These are phyloP conservation scores for Agroathelia rolfsii DNA, from an alignment of 1,284 basidiomycete genomes.

Conservation along the genomic window DNA sequence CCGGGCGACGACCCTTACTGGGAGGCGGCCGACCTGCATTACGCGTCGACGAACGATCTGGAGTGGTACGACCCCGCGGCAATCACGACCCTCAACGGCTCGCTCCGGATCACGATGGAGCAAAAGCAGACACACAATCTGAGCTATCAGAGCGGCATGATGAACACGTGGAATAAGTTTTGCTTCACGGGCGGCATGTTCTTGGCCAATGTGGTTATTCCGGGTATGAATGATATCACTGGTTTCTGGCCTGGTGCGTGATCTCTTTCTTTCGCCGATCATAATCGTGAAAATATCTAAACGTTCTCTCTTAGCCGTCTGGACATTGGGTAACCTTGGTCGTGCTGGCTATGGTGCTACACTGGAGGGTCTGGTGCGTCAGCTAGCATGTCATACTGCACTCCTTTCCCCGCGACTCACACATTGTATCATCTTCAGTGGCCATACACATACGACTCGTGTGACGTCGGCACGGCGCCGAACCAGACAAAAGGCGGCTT, in stretches of 20 bases:
- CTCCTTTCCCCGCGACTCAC: too few relatives aligned
- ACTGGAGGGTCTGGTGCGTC: slow-evolving; percentile 47
- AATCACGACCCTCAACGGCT: slow-evolving; percentile 54
- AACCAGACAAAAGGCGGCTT: slow-evolving; percentile 38
- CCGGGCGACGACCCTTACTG: slow-evolving; percentile 50
- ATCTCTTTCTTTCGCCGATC: slow-evolving; percentile 11
- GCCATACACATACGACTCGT: slow-evolving; percentile 71
- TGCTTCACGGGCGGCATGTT: slow-evolving; percentile 56
- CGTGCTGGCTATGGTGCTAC: slow-evolving; percentile 56
- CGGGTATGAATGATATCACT: slow-evolving; percentile 51
- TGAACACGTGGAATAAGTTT: slow-evolving; percentile 66
- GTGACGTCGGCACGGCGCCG: slow-evolving; percentile 62
- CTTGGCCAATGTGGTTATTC: slow-evolving; percentile 59
- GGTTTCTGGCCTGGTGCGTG: slow-evolving; percentile 55
- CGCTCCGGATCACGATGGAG: slow-evolving; percentile 46
- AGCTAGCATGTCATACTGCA: not conserved
- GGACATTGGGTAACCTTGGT: slow-evolving; percentile 59
- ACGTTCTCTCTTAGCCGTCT: slow-evolving; percentile 40
- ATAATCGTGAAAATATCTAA: slow-evolving; percentile 29
- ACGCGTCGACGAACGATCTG: slow-evolving; percentile 49
- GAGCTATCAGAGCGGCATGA: slow-evolving; percentile 38
- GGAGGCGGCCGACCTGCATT: slow-evolving; percentile 65
- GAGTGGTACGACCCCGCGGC: slow-evolving; percentile 58
- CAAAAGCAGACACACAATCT: slow-evolving; percentile 43
- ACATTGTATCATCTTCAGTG: slow-evolving; percentile 43